These are phyloP conservation scores for Pyracantha coccinea DNA, from an alignment of 331 rosid genomes.

Conservation along the genomic window DNA sequence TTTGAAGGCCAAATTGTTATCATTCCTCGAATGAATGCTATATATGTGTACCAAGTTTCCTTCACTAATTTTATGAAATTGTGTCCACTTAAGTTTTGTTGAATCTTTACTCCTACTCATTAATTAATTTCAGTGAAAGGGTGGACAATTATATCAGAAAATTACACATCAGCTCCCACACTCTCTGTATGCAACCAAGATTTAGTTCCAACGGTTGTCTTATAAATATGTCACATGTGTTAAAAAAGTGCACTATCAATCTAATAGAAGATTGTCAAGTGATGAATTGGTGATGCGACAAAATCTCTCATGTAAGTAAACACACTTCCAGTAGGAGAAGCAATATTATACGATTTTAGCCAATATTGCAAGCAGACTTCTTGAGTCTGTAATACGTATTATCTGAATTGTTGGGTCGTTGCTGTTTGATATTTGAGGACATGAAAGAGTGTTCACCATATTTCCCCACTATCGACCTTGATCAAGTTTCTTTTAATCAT, in stretches of 20 bases:
- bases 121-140: background rate
- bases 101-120: background rate
- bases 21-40: conserved; percentile 14
- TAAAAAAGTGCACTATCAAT: background rate
- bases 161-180: background rate
- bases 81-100: background rate
- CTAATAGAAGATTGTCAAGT: background rate
- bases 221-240: background rate
- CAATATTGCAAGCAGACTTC: background rate
- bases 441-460: background rate
- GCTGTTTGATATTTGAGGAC: background rate
- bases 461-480: conserved; percentile 2
- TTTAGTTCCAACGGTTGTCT: background rate
- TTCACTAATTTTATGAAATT: background rate
- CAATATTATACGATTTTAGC: background rate
- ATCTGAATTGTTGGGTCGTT: background rate
- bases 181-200: background rate
- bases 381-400: background rate
- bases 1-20: conserved; percentile 14
- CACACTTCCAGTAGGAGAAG: background rate
- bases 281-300: background rate
- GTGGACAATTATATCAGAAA: background rate
- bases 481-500: background rate
- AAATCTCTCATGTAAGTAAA: background rate
- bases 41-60: background rate